phyloP scores from a whole-genome alignment of 306 rosid genomes.

The Vicia sativa region DNA sequence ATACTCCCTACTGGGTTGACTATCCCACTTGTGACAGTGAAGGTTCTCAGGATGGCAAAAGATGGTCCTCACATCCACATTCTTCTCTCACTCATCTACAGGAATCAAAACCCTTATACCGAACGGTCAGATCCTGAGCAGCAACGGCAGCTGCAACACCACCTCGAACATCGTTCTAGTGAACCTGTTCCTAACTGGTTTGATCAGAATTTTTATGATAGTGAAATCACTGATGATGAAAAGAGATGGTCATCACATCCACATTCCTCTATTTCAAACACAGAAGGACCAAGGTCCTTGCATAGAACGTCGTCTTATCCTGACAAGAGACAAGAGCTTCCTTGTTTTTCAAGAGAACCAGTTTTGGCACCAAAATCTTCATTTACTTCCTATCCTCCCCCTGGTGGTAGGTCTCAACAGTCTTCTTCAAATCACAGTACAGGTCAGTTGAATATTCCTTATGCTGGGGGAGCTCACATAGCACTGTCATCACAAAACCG shows the following conservation, averaged over 20 bases:
- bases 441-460: slow-evolving; percentile 44
- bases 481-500: slow-evolving; percentile 46
- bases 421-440: slow-evolving; percentile 50
- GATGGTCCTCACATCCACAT: slow-evolving; percentile 75
- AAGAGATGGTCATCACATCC: slow-evolving; percentile 64
- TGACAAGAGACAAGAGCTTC: slow-evolving; percentile 50
- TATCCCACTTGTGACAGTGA: slow-evolving; percentile 46
- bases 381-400: slow-evolving; percentile 62
- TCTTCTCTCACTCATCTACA: slow-evolving; percentile 41
- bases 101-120: slow-evolving; percentile 66
- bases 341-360: slow-evolving; percentile 58
- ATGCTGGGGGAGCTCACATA: slow-evolving; percentile 47
- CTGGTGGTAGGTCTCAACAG: slow-evolving; percentile 53
- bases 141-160: slow-evolving; percentile 50
- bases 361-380: slow-evolving; percentile 51
- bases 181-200: slow-evolving; percentile 67
- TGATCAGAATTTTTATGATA: slow-evolving; percentile 48
- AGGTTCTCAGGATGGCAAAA: slow-evolving; percentile 42
- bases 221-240: slow-evolving; percentile 49
- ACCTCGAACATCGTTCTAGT: slow-evolving; percentile 61
- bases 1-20: slow-evolving; percentile 46
- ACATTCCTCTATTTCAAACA: slow-evolving; percentile 40
- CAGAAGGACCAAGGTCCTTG: slow-evolving; percentile 43
- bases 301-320: slow-evolving; percentile 66
- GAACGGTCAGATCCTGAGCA: slow-evolving; percentile 88